Evolutionary conservation across 345 rosid genomes (phyloP).

Genomic region (Aquilaria sinensis): DNA sequence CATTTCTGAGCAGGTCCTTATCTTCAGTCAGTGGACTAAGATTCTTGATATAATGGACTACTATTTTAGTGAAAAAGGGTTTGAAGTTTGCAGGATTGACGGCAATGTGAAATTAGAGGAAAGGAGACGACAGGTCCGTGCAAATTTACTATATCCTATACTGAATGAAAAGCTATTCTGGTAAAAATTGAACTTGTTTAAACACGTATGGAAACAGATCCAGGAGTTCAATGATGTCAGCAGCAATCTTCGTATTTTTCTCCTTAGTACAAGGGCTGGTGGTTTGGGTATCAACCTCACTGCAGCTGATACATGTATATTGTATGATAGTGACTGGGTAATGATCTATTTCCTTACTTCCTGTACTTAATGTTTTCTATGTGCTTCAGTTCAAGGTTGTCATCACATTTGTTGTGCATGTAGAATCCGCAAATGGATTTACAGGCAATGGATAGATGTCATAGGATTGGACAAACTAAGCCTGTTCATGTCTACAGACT

Average conservation of each 20-base stretch:
- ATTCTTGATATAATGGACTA: constrained; percentile 89
- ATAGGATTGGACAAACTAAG: constrained; percentile 97
- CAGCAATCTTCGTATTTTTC: constrained; percentile 61
- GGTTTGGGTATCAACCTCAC: constrained; percentile 98
- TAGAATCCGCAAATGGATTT: constrained; percentile 99
- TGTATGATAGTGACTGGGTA: constrained; percentile 99
- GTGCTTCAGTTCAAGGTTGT: constrained; percentile 1
- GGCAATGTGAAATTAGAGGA: constrained; percentile 71
- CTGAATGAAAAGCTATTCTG: neutral
- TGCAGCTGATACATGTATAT: constrained; percentile 90
- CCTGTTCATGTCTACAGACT: constrained; percentile 99
- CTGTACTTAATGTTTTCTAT: neutral
- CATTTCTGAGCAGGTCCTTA: constrained; percentile 54
- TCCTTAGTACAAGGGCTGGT: constrained; percentile 96
- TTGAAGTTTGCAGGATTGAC: constrained; percentile 87
- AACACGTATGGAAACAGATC: constrained; percentile 39
- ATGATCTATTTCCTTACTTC: constrained; percentile 5
- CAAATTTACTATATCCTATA: neutral
- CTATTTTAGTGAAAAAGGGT: constrained; percentile 87
- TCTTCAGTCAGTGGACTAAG: constrained; percentile 92
- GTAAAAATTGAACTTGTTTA: neutral
- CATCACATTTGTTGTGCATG: constrained; percentile 16
- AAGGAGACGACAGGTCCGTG: constrained; percentile 76
- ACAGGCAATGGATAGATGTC: constrained; percentile 99
- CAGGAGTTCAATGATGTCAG: constrained; percentile 68